Evolutionary conservation across 306 rosid species (phyloP).

Genomic region (Hippophae rhamnoides): DNA sequence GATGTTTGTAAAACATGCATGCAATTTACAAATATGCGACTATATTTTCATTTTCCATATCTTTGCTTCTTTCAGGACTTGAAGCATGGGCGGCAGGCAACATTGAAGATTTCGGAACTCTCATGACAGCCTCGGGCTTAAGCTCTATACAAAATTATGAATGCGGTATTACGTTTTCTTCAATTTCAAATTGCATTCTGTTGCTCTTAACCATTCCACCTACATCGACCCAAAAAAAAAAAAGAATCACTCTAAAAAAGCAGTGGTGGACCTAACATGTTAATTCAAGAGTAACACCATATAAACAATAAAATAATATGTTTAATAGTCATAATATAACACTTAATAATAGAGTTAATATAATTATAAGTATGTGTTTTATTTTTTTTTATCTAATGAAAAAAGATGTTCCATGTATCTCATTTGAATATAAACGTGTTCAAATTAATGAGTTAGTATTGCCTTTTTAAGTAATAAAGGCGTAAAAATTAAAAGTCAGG

Average conservation of each 20-base stretch:
- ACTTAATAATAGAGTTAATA: too few species aligned
- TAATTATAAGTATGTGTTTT: too few species aligned
- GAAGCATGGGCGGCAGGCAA: conserved; percentile 78
- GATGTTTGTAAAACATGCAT: not conserved
- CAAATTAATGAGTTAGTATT: too few species aligned
- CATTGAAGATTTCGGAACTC: conserved; percentile 65
- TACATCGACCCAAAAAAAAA: not conserved
- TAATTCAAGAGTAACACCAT: too few species aligned
- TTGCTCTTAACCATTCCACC: not conserved
- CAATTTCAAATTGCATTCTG: not conserved
- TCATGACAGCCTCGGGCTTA: conserved; percentile 74
- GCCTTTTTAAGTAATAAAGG: too few species aligned
- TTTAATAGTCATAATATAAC: too few species aligned
- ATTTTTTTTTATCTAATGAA: too few species aligned
- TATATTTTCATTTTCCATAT: not conserved
- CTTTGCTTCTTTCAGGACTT: conserved; percentile 41
- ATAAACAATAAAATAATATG: too few species aligned
- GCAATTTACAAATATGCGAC: not conserved
- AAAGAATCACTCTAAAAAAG: not conserved
- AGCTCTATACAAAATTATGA: conserved; percentile 90
- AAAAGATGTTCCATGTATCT: too few species aligned
- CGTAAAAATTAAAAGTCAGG: too few species aligned
- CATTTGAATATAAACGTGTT: too few species aligned
- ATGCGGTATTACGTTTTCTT: conserved; percentile 52
- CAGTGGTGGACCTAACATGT: too few species aligned